Evolutionary conservation across 2,329 filamentous ascomycete species (phyloP), one percentile per base, ranked within the genome.

Genomic region (Aureobasidium sp.): DNA sequence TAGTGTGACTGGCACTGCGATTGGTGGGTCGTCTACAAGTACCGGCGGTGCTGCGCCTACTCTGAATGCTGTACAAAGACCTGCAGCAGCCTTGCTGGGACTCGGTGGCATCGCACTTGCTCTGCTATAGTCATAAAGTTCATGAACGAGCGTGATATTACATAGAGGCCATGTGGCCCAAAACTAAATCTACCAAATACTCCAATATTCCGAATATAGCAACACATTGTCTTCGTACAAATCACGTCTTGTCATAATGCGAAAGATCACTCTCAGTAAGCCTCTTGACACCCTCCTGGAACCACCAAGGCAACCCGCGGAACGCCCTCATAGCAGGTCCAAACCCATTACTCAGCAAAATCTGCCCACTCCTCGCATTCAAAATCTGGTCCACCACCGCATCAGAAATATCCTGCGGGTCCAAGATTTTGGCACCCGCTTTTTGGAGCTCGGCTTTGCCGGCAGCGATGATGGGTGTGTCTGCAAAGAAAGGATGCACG

Each of bases 311-410:
- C 25, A 64, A 15, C 1, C 60, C 63, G 11, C 64, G 59, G 6
- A 64, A 22, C 8, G 48, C 45, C 5, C 59, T 62, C 34, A 57
- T 37, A n/a, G 25, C 22, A 57, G 41, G 27, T 36, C 37, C 37
- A 47, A 41, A 49, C 22, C 45, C 42, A 31, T 58, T 14, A 11
- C 74, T 74, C 29, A 79, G 62, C 34, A 79, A 67, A 41, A 79
- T 64, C 65, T 78, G 77, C 25, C 73, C 74, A 58, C 76, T 74
- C 64, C 70, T 72, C 15, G 71, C 71, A 57, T 69, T 71, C 45
- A 79, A 61, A 27, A 80, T 74, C 65, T 79, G 77, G 56, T 74
- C 71, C 1, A 78, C 74, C 61, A 80, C 75, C 15, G 74, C 73
- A 62, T 77, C 70, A 20, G 74, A 71, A 8, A 79, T 75, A 45